These are phyloP conservation scores for Leersia perrieri DNA, from an alignment of 176 grass and related monocot species.

Conservation along the genomic window DNA sequence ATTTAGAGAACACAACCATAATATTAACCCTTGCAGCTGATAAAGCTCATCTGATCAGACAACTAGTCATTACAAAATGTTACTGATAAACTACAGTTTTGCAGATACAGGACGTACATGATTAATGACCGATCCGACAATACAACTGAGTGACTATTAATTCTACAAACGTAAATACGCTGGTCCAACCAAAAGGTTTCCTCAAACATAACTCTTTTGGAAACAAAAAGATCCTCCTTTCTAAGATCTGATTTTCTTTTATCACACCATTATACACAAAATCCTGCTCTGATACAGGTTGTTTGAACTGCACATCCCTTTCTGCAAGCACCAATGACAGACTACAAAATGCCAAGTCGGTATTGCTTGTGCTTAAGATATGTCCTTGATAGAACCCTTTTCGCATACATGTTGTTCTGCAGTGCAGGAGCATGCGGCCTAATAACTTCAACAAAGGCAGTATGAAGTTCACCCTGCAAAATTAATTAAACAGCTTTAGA, in stretches of 20 bases:
- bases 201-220: slow-evolving; percentile 1
- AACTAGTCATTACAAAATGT: slow-evolving; percentile 32
- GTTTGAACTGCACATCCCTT: background rate
- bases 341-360: slow-evolving; percentile 13
- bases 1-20: background rate
- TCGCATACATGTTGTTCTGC: slow-evolving; percentile 53
- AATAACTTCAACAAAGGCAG: slow-evolving; percentile 51
- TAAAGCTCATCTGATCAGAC: slow-evolving; percentile 24
- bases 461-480: slow-evolving; percentile 40
- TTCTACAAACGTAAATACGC: slow-evolving; percentile 24
- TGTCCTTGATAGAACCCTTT: slow-evolving; percentile 60
- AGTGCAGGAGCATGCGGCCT: slow-evolving; percentile 36
- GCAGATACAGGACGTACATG: slow-evolving; percentile 29
- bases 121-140: background rate
- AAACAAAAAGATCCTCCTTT: slow-evolving; percentile 18
- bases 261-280: slow-evolving; percentile 32
- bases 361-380: slow-evolving; percentile 62
- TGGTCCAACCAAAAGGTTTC: background rate
- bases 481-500: slow-evolving; percentile 7
- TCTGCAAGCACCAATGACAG: background rate
- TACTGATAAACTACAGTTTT: slow-evolving; percentile 30
- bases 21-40: background rate
- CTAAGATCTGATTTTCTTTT: background rate
- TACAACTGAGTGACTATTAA: background rate
- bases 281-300: slow-evolving; percentile 8